Evolutionary conservation across 805 yeast genomes (phyloP).

Genomic region (Sungouiella thailandica): DNA sequence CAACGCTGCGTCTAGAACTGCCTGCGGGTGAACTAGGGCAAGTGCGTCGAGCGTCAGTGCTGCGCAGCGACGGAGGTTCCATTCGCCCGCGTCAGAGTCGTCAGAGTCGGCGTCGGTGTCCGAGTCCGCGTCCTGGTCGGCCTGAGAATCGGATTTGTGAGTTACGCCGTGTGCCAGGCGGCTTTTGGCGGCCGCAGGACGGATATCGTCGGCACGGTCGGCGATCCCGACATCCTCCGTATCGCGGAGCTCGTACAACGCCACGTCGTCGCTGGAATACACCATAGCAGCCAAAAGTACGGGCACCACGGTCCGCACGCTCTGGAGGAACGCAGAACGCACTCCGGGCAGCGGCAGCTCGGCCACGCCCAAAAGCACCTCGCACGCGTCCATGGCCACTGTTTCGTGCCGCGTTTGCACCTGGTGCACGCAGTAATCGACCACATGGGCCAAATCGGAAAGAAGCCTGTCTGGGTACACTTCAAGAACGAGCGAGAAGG

Average conservation of each 20-base stretch:
- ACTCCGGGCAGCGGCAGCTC: constrained; percentile 18
- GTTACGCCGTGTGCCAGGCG: constrained; percentile 36
- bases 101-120: constrained; percentile 73
- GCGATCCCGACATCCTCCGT: constrained; percentile 73
- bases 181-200: constrained; percentile 71
- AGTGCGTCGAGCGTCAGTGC: constrained; percentile 89
- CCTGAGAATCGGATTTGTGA: constrained; percentile 11
- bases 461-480: constrained; percentile 73
- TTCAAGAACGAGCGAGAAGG: constrained; percentile 69
- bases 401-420: constrained; percentile 61
- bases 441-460: constrained; percentile 82
- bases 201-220: constrained; percentile 83
- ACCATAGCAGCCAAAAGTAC: constrained; percentile 77
- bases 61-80: constrained; percentile 91
- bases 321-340: constrained; percentile 44
- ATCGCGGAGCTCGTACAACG: constrained; percentile 59
- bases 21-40: constrained; percentile 61
- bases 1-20: constrained; percentile 60
- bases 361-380: constrained; percentile 74
- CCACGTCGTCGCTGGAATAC: constrained; percentile 76
- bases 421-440: constrained; percentile 77
- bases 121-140: constrained; percentile 47
- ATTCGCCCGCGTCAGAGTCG: constrained; percentile 62
- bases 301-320: constrained; percentile 66
- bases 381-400: constrained; percentile 90